Evolutionary conservation across 495 filamentous ascomycete genomes (phyloP), one percentile per base, ranked within the genome.

Genomic region (Penicillium maclennaniae): DNA sequence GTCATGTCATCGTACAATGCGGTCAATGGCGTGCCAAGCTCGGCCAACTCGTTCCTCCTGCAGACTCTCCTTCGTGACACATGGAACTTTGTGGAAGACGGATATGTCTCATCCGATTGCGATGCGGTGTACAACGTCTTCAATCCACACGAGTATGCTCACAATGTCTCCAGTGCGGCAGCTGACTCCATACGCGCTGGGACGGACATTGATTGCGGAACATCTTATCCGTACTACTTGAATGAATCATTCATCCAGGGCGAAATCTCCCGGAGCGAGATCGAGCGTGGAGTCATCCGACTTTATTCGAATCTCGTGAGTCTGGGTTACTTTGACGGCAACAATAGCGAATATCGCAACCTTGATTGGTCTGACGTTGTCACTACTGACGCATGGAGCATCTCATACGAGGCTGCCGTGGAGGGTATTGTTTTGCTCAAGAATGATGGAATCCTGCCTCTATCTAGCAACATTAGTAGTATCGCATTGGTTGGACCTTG

Each of bases 1-100:
- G 67, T 82, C 19, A 83, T 85, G 82, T 82, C 81, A 44, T 79
- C 77, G 5, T 85, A 85, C 58, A 84, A 83, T 57, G 69, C 81
- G 0, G 78, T 85, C 19, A 83, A 84, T 45, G 82, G 82, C 1
- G 74, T 82, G 1, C 82, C 82, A 1, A 73, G 75, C 31, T 83
- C 80, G 39, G 72, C 79, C 4, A 78, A 81, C 46, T 64, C 73
- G 1, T 85, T 79, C 62, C 67, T 84, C 17, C 71, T 85, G 0
- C 73, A 84, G 52, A 81, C 77, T 0, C 67, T 86, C 10, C 70
- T 86, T 0, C 77, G 83, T 6, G 79, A 82, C 48, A 75, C 54
- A n/a, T 74, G 69, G 59, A 56, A 54, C 16, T 74, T 74, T 47
- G 59, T 67, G 28, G 73, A 79, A 21, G 71, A 82, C 50, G 77